Conservation (phyloP, 306 rosid species). For the Chamaecrista fasciculata region DNA sequence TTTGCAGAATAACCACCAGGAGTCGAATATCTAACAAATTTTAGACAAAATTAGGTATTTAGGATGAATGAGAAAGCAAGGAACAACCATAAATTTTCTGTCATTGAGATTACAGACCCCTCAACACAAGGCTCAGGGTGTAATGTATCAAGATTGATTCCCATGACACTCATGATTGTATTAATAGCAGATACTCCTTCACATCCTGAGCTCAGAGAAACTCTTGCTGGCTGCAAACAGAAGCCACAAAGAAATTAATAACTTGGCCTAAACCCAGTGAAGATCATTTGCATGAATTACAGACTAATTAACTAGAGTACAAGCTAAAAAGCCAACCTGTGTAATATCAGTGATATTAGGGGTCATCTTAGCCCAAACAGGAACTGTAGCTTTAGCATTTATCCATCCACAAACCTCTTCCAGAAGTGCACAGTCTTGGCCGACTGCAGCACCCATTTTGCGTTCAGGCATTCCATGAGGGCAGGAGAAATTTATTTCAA, state of each 20-base stretch:
- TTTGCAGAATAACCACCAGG: conserved; percentile 97
- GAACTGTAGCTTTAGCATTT: conserved; percentile 88
- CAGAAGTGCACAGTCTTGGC: conserved; percentile 85
- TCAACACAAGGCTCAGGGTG: conserved; percentile 98
- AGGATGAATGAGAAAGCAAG: conserved; percentile 19
- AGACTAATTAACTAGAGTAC: not conserved
- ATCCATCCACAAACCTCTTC: conserved; percentile 98
- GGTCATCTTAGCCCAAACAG: conserved; percentile 99
- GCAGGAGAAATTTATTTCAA: conserved; percentile 90
- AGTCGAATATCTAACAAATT: conserved; percentile 81
- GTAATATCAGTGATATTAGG: conserved; percentile 94
- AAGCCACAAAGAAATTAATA: conserved; percentile 21
- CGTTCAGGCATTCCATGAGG: conserved; percentile 99
- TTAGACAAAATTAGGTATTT: conserved; percentile 21
- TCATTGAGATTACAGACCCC: conserved; percentile 60
- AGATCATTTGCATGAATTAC: not conserved
- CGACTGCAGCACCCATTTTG: conserved; percentile 97
- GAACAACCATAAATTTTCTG: conserved; percentile 19
- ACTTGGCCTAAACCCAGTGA: conserved; percentile 4
- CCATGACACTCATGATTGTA: conserved; percentile 98
- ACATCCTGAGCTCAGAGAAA: conserved; percentile 76
- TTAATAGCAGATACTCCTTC: conserved; percentile 92
- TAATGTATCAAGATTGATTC: conserved; percentile 79
- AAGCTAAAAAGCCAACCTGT: conserved; percentile 48
- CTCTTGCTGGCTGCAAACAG: conserved; percentile 75